Evolutionary conservation across 768 basidiomycete genomes (phyloP), one percentile per base, ranked within the genome.

Genomic region (Psilocybe azurescens): DNA sequence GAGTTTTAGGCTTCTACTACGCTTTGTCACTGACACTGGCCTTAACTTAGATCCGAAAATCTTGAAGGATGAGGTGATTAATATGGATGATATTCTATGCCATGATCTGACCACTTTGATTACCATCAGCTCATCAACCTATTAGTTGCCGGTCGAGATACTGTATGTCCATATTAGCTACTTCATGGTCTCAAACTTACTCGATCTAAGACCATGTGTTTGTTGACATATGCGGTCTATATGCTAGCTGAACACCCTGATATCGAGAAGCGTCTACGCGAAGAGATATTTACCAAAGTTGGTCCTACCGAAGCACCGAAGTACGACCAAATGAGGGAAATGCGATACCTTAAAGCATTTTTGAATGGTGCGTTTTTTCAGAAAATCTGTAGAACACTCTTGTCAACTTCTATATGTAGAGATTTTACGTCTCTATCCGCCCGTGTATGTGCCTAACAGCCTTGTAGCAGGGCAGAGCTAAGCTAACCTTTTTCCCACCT

Each of bases 71-170:
- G 73, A 75, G 54, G 68, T 71, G 18, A 20, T 49, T 39, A 30
- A 16, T 51, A 47, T n/a, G 28, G 14, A 14, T 14, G 8, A 14
- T 39, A 8, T 39, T 39, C 14, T 39, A 14, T n/a, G 10, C 16
- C 24, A 24, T 32, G 33, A 32, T 30, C 18, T 24, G 44, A 5
- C 24, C 28, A 48, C n/a, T 24, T 32, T 20, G 24, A 20, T 9
- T 29, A 6, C 30, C 46, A 57, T 18, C 32, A 65, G 65, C 68
- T 72, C 3, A 64, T 85, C 14, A 86, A 86, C 62, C 82, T 87
- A 54, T 69, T 85, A 11, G 75, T 87, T 32, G 85, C 85, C 10
- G 84, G 83, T 11, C 77, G 84, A 29, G 86, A 88, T 60, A 88
- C 86, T 1, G 81, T 80, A 56, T 18, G 74, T 48, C 20, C 28